Evolutionary conservation across 441 rosid species (phyloP).

Genomic region (Pelargonium citronellum): DNA sequence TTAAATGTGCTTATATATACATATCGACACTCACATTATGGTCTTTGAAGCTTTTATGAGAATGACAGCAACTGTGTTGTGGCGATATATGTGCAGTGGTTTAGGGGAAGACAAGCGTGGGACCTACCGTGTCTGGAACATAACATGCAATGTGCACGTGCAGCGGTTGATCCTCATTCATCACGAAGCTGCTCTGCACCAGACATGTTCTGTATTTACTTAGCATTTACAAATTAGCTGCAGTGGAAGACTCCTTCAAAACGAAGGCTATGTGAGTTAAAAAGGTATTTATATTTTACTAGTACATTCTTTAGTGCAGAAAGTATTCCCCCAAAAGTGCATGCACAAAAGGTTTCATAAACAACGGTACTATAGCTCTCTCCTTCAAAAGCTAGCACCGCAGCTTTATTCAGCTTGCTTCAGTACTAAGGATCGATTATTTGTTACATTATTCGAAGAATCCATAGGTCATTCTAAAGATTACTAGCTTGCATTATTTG

Average conservation of each 20-base stretch:
- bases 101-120: constrained; percentile 9
- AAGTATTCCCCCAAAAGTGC: background rate
- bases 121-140: constrained; percentile 13
- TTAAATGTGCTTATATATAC: too few relatives aligned
- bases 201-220: background rate
- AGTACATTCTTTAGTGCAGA: too few relatives aligned
- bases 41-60: background rate
- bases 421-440: background rate
- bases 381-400: too few relatives aligned
- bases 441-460: too few relatives aligned
- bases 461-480: background rate
- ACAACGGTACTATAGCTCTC: background rate
- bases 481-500: too few relatives aligned
- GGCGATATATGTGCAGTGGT: constrained; percentile 10
- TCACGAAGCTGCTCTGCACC: constrained; percentile 12
- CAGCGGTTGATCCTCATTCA: constrained; percentile 16
- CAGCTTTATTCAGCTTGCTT: background rate
- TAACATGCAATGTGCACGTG: constrained; percentile 18
- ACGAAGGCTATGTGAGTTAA: constrained; percentile 13
- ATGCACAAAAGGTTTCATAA: background rate
- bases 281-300: constrained; percentile 12
- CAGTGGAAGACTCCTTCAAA: background rate
- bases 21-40: too few relatives aligned
- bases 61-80: constrained; percentile 17
- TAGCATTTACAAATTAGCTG: constrained; percentile 16